Percentiles rank a stretch among this genome's conserved stretches.
Evolutionary conservation across 148 eudicot genomes (phyloP).

Genomic region (Spergularia bocconei): DNA sequence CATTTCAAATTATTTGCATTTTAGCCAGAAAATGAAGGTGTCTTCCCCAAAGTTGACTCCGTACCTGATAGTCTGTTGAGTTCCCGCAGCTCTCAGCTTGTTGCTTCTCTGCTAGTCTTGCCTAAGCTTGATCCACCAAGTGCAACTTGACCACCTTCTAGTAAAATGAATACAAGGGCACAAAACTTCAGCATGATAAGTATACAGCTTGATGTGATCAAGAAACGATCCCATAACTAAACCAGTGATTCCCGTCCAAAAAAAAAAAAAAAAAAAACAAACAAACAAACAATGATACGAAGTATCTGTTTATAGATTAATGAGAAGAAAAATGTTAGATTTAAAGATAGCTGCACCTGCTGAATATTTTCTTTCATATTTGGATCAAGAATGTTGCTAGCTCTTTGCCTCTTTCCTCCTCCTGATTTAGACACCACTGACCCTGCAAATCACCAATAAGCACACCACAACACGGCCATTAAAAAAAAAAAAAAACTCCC

Average conservation of each 20-base stretch:
- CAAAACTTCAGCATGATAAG: not conserved
- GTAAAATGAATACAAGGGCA: constrained; percentile 2
- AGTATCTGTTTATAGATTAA: too few relatives aligned
- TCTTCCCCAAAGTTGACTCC: not conserved
- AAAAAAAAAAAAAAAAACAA: too few relatives aligned
- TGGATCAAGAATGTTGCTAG: constrained; percentile 16
- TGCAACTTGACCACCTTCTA: constrained; percentile 28
- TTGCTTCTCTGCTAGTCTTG: constrained; percentile 28
- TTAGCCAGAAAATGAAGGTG: not conserved
- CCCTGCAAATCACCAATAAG: constrained; percentile 23
- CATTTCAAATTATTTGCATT: not conserved
- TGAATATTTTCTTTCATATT: constrained; percentile 19
- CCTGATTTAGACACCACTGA: constrained; percentile 30
- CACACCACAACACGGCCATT: not conserved
- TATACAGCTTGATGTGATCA: too few relatives aligned
- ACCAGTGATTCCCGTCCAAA: too few relatives aligned
- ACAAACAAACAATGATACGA: too few relatives aligned
- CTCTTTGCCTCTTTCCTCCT: constrained; percentile 29
- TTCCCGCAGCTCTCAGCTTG: constrained; percentile 28
- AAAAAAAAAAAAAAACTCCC: too few relatives aligned
- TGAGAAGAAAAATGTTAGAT: too few relatives aligned
- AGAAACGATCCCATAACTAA: too few relatives aligned
- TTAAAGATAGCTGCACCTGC: constrained; percentile 24
- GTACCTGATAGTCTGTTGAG: constrained; percentile 37
- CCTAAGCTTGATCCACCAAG: constrained; percentile 26